phyloP scores from a whole-genome alignment of 805 yeast species.

The Tetrapisispora taiwanensis region DNA sequence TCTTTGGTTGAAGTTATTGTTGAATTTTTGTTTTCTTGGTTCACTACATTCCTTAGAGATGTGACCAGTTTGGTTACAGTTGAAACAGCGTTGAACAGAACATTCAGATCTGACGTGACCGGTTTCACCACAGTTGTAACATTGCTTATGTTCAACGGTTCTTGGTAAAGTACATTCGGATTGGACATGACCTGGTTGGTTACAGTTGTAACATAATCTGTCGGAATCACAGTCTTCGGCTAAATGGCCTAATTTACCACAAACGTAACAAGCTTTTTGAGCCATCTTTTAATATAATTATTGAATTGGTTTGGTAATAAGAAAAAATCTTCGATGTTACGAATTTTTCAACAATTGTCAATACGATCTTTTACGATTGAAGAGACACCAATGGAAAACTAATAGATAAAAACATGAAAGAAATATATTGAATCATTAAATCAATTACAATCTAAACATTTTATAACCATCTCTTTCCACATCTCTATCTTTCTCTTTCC shows the following conservation, averaged over 20 bases:
- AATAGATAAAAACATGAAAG: too few species aligned
- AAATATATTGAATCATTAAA: too few species aligned
- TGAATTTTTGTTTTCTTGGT: slow-evolving; percentile 26
- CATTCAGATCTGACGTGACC: slow-evolving; percentile 89
- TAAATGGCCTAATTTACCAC: slow-evolving; percentile 86
- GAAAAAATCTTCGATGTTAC: neutral
- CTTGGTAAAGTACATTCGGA: slow-evolving; percentile 82
- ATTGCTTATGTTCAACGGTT: slow-evolving; percentile 75
- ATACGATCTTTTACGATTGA: too few species aligned
- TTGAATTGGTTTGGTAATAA: too few species aligned
- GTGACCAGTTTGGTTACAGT: slow-evolving; percentile 71
- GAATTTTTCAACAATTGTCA: neutral
- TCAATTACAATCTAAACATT: too few species aligned
- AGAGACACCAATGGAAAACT: too few species aligned
- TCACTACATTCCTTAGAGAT: slow-evolving; percentile 66
- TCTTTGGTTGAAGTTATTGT: neutral
- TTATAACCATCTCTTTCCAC: too few species aligned
- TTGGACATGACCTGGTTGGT: slow-evolving; percentile 81
- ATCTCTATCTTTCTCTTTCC: too few species aligned
- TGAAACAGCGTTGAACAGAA: slow-evolving; percentile 66
- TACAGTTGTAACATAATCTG: slow-evolving; percentile 88
- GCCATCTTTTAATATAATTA: slow-evolving; percentile 18
- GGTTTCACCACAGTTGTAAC: slow-evolving; percentile 85
- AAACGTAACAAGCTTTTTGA: slow-evolving; percentile 80
- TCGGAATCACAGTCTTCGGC: slow-evolving; percentile 85